Evolutionary conservation across 2,329 filamentous ascomycete species (phyloP).

Genomic region (Fusarium sp.): DNA sequence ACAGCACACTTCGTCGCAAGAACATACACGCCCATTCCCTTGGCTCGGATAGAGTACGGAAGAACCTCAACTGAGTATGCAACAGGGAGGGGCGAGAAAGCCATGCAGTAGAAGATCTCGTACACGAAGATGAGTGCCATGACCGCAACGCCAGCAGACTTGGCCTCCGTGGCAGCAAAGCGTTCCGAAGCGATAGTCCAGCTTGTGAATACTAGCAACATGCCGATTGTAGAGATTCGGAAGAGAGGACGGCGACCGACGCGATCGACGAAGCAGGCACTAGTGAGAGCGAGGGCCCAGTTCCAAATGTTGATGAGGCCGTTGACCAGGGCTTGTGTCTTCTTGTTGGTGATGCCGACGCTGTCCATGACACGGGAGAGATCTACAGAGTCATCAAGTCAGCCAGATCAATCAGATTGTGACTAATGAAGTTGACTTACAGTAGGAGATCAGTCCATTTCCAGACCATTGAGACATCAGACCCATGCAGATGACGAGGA

Average conservation of each 20-base stretch:
- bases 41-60: slow-evolving; percentile 61
- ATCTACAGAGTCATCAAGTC: background rate
- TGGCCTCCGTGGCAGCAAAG: slow-evolving; percentile 43
- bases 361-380: slow-evolving; percentile 28
- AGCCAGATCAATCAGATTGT: rapidly evolving
- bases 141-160: slow-evolving; percentile 45
- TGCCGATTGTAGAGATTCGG: slow-evolving; percentile 41
- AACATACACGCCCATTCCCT: slow-evolving; percentile 54
- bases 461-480: slow-evolving; percentile 54
- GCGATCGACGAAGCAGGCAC: slow-evolving; percentile 41
- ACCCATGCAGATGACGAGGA: slow-evolving; percentile 54
- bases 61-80: slow-evolving; percentile 64
- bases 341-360: slow-evolving; percentile 37
- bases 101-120: slow-evolving; percentile 61
- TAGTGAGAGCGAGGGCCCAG: slow-evolving; percentile 39
- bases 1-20: slow-evolving; percentile 43
- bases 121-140: slow-evolving; percentile 50
- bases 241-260: slow-evolving; percentile 47
- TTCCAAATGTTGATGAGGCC: slow-evolving; percentile 45
- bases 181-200: slow-evolving; percentile 49
- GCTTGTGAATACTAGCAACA: slow-evolving; percentile 46
- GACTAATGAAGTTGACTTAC: slow-evolving; percentile 14
- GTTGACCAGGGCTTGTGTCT: slow-evolving; percentile 42
- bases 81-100: slow-evolving; percentile 61
- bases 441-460: slow-evolving; percentile 47